Evolutionary conservation across 768 basidiomycete species (phyloP).

Genomic region (Holtermanniella nyarrowii): DNA sequence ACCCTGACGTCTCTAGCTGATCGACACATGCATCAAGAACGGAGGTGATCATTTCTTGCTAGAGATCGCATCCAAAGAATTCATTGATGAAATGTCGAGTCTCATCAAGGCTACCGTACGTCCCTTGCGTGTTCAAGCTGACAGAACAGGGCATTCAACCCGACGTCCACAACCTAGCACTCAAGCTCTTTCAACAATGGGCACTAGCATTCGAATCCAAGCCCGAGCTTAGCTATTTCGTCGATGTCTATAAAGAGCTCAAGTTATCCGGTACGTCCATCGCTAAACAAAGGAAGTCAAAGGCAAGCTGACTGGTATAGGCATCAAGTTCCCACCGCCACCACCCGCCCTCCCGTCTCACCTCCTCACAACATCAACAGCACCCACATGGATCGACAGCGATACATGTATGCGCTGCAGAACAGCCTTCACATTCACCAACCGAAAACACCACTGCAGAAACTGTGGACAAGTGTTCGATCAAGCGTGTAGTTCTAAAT

Average conservation of each 20-base stretch:
- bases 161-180: conserved; percentile 69
- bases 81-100: conserved; percentile 84
- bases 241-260: conserved; percentile 67
- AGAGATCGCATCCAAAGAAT: conserved; percentile 79
- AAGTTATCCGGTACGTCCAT: conserved; percentile 56
- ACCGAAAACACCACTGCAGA: conserved; percentile 94
- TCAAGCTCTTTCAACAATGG: conserved; percentile 86
- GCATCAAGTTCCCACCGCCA: conserved; percentile 31
- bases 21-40: conserved; percentile 92
- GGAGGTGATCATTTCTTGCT: conserved; percentile 81
- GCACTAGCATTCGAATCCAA: conserved; percentile 79
- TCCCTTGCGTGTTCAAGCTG: conserved; percentile 1
- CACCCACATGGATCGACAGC: conserved; percentile 96
- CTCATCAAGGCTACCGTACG: conserved; percentile 63
- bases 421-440: conserved; percentile 82
- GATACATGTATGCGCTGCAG: conserved; percentile 90
- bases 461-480: conserved; percentile 97
- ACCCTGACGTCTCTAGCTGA: too few relatives aligned
- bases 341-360: conserved; percentile 22
- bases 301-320: conserved; percentile 6
- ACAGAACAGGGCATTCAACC: conserved; percentile 50
- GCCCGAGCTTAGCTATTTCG: conserved; percentile 58
- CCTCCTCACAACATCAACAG: conserved; percentile 36
- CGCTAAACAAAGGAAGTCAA: conserved; percentile 65
- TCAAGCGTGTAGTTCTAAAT: conserved; percentile 78